Base-by-base conservation (phyloP, 306 rosid species). In the Ammopiptanthus mongolicus region DNA sequence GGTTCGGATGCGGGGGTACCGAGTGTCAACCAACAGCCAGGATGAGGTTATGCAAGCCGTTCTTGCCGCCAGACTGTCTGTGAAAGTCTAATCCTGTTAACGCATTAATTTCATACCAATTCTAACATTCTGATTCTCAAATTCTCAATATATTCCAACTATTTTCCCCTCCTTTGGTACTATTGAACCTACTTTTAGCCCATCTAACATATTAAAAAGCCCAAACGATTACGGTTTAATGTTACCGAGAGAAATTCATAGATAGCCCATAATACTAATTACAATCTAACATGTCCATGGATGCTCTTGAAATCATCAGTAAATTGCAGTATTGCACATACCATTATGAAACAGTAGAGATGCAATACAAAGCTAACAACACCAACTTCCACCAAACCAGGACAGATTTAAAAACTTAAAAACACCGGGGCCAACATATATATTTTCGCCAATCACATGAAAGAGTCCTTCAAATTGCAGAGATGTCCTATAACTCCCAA, bases 401-500 rank as follows among this genome's bases (percentile, higher is more conserved):
- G 78, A 83, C 18, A 87, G 86, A 82, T 75, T 81, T 79, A 73
- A 80, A 87, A 80, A 81, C 86, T 72, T 81, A 56, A 62, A 62
- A 69, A 87, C 87, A 85, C 86, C 52, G 42, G 65, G 78, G 71
- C 81, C 84, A 85, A 83, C 83, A 87, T 80, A 86, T 50, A 78
- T 83, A 78, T 79, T 86, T 92, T 87, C 78, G 56, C 86, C 89
- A 87, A 82, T 80, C 86, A 87, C 80, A 84, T 77, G 87, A 86
- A 80, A 84, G 76, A 85, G 69, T 80, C 79, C 86, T 82, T 85
- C 88, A 76, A 78, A 85, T 82, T 76, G 87, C 85, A 83, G 83
- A 81, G 86, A 85, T 83, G 84, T 81, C 81, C 80, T 58, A 77
- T 19, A 71, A 89, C 51, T 71, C 86, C 86, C 91, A 77, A 77